Base-by-base conservation (phyloP, 495 filamentous ascomycete species). In the Cercophora newfieldiana region DNA sequence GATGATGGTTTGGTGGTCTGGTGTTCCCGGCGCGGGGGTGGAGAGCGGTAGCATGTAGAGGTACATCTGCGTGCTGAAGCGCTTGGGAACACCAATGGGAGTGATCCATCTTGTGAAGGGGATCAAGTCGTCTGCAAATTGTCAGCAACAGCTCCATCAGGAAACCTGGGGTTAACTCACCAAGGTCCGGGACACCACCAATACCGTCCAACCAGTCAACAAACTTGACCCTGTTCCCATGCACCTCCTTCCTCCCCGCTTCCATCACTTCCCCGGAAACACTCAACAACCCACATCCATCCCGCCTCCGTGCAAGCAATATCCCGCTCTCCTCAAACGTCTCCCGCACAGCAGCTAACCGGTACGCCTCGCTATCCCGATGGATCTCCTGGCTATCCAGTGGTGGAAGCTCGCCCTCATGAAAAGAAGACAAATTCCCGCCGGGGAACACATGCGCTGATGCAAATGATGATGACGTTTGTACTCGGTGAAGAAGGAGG, bases 401-500 rank as follows among this genome's bases (percentile, higher is more conserved):
- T 0, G 75, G 71, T 6, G 87, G 86, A 28, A 88, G 80, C 0
- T 77, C 66, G 7, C 89, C 91, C 64, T 97, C 92, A 64, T 92
- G 88, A 49, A 86, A 85, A 0, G 77, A 59, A 0, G 90, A 90
- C 7, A 96, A 79, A 67, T 95, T 93, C 0, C 95, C 95, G n/a
- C 95, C 95, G 0, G 95, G 95, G 70, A 99, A 99, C 63, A 99
- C 95, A 72, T 98, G 93, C 0, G 94, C 94, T 0, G 91, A 94
- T 16, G 95, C 85, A 67, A 97, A 99, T 24, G 93, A 89, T 6
- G 83, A 86, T 2, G 93, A 94, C 0, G 87, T 90, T 56, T 88
- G 81, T 14, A 97, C 92, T 59, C 95, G 88, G 70, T 93, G 92
- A 2, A 99, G 86, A 22, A 98, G 86, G 22, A 99, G 85, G 48